Base-by-base conservation (phyloP, 805 yeast genomes). In the Barnettozyma sucrosica region DNA sequence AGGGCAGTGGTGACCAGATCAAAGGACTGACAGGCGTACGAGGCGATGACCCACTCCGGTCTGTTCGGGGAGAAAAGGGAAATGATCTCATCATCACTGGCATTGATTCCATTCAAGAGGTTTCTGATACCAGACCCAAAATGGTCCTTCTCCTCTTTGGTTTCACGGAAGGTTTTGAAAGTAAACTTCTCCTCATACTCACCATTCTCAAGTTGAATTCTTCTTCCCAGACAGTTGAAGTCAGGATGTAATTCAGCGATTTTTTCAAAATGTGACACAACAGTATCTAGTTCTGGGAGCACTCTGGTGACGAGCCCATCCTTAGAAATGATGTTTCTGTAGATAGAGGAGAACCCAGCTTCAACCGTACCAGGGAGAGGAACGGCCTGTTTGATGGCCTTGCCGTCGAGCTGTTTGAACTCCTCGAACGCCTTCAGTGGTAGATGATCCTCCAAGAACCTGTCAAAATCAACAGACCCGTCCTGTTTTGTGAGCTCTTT, bases 31-130 rank as follows among this genome's bases (percentile, higher is more conserved):
- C 75, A 79, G 18, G 78, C 71, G 34, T 70, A 71, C 56, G 85
- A 79, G 0, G 89, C 86, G 55, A 83, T 61, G 58, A 83, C 67
- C 93, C 93, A 85, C 64, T 84, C 87, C 11, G 72, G 66, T 43
- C 81, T 66, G 59, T 83, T 83, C 36, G 71, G 66, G 18, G 84
- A 72, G 57, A 77, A 76, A 7, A 83, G 55, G 2, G 83, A 66
- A 26, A 81, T 75, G 26, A 79, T 66, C 44, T 67, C 65, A 21
- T 66, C 64, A 2, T 66, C 65, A 23, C 66, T 63, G 2, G 56
- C 48, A 7, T 40, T 58, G 55, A 49, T 42, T 3, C 51, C 37
- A n/a, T 53, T 51, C 28, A 55, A 51, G 25, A 55, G 44, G 5
- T 71, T 63, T 50, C 70, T 58, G 19, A 78, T 51, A 9, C 89